Conservation (phyloP, 2,329 filamentous ascomycete species). For the Aspergillus fumigatiaffinis region DNA sequence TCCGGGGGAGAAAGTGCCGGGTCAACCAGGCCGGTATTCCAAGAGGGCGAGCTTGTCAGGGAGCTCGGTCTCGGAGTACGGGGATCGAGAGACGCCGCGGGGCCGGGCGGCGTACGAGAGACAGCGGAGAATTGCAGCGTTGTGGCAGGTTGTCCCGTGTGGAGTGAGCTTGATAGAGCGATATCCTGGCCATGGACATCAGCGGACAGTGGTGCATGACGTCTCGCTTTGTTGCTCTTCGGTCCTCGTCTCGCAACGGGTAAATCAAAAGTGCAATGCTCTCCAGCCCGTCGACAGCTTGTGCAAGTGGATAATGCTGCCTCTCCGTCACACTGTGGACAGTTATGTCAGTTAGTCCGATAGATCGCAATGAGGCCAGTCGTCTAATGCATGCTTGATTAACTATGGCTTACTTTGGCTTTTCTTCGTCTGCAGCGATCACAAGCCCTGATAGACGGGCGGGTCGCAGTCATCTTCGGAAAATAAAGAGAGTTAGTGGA, state of each 20-base stretch:
- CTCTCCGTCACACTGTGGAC: background rate
- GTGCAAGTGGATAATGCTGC: background rate
- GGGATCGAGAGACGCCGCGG: background rate
- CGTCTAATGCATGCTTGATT: background rate
- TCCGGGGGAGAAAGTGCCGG: background rate
- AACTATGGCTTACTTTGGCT: background rate
- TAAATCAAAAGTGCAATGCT: slow-evolving; percentile 37
- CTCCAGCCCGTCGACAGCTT: slow-evolving; percentile 29
- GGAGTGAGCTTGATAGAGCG: background rate
- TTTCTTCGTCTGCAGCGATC: background rate
- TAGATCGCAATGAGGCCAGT: background rate
- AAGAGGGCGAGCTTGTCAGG: background rate
- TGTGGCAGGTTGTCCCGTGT: background rate
- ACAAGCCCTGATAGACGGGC: background rate
- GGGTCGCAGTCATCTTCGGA: slow-evolving; percentile 12
- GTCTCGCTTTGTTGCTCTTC: slow-evolving; percentile 19
- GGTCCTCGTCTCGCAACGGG: slow-evolving; percentile 39
- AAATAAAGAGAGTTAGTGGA: slow-evolving; percentile 8
- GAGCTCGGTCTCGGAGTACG: background rate
- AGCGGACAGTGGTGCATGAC: background rate
- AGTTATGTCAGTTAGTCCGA: background rate
- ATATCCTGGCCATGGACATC: background rate
- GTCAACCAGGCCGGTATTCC: slow-evolving; percentile 5
- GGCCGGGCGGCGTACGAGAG: background rate
- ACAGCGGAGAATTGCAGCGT: background rate